A percentile compares a stretch with the other conserved stretches of the same genome.
Evolutionary conservation across 1,139 yeast genomes (phyloP).

Genomic region (Blastobotrys petasosporus): DNA sequence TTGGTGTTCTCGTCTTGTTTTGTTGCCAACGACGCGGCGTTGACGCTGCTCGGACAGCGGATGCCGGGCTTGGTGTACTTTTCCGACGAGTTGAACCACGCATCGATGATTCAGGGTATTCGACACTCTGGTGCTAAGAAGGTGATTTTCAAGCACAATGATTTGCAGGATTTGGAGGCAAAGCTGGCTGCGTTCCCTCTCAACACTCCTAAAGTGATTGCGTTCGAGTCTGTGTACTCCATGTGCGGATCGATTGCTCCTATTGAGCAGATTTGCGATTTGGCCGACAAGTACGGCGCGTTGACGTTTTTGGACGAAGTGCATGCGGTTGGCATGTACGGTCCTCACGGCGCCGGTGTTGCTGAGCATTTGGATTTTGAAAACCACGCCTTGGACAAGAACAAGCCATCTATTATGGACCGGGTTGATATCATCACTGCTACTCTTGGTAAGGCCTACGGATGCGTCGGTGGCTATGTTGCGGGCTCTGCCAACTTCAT

Average conservation of each 20-base stretch:
- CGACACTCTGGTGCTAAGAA: slow-evolving; percentile 83
- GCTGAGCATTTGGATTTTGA: slow-evolving; percentile 93
- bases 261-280: slow-evolving; percentile 83
- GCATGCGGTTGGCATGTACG: slow-evolving; percentile 98
- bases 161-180: slow-evolving; percentile 71
- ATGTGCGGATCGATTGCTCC: slow-evolving; percentile 99
- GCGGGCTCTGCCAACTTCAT: slow-evolving; percentile 80
- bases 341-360: slow-evolving; percentile 99
- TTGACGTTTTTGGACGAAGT: slow-evolving; percentile 95
- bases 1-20: slow-evolving; percentile 92
- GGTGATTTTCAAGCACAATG: slow-evolving; percentile 88
- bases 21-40: slow-evolving; percentile 96
- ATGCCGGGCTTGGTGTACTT: slow-evolving; percentile 85
- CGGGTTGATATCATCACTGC: slow-evolving; percentile 96
- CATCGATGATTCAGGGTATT: slow-evolving; percentile 96
- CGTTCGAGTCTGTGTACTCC: slow-evolving; percentile 94
- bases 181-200: slow-evolving; percentile 74
- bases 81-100: slow-evolving; percentile 91
- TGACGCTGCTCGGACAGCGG: slow-evolving; percentile 85
- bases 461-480: slow-evolving; percentile 95
- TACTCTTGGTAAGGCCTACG: slow-evolving; percentile 94
- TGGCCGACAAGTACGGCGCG: slow-evolving; percentile 97
- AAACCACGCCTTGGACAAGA: slow-evolving; percentile 50
- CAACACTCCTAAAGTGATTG: slow-evolving; percentile 85
- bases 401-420: slow-evolving; percentile 58